Base-by-base conservation (phyloP, 768 basidiomycete genomes). In the Pleurotus ostreatus region DNA sequence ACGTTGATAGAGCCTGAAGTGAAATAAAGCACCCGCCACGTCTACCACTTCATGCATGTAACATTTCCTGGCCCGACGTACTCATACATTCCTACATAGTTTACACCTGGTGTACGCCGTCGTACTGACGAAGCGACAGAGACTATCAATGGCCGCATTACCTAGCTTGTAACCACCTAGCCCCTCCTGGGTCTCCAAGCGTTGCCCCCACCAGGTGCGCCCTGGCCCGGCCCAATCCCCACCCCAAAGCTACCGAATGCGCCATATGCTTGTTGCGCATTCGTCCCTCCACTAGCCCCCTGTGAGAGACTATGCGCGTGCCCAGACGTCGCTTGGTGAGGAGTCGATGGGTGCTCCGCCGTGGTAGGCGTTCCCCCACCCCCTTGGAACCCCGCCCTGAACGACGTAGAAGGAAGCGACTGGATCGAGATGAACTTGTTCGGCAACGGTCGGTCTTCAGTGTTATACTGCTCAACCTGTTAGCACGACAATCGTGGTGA, bases 391-490 rank as follows among this genome's bases (percentile, higher is more conserved):
- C 81, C 79, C 0, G 87, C 73, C 40, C 89, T 82, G 74, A 81
- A 90, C 0, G 83, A 80, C 1, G 87, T 82, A 25, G 73, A 66
- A 2, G 90, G 89, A 47, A 86, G 72, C 0, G 88, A 71, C 66
- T 89, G 87, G 58, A 94, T 91, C 7, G 86, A 80, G 23, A 94
- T 71, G 72, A 92, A 94, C 66, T 90, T 92, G 71, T 89, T 89
- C 0, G 84, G 83, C 4, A 81, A 78, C 1, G 92, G 92, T 25
- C 88, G 80, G 62, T 93, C 91, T 55, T 94, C 92, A n/a, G 85
- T 89, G 66, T 94, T 92, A 62, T 85, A 93, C 89, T 92, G 63
- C 4, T 45, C 13, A 8, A 34, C 30, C 0, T 11, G 30, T 34
- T 8, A 34, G 30, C 30, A 8, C 30, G 9, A 34, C 30, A 15